Percentiles rank a stretch among this genome's conserved stretches.
These are phyloP conservation scores for Aquanectria penicillioides DNA, from an alignment of 2,329 filamentous ascomycete species.

Conservation along the genomic window DNA sequence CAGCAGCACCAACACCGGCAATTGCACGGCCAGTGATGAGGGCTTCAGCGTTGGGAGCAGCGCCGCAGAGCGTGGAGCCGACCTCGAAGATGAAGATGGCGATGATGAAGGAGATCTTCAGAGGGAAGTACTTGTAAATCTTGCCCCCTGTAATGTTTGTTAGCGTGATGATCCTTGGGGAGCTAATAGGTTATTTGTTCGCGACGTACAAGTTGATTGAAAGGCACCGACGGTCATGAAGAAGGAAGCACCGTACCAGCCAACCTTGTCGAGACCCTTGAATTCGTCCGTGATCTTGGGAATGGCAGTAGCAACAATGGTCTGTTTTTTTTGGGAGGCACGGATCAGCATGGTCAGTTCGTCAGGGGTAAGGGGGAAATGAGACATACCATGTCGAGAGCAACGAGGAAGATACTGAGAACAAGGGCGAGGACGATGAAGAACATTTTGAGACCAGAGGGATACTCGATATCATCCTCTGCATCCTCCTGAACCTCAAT, in stretches of 20 bases:
- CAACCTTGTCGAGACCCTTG: slow-evolving; percentile 61
- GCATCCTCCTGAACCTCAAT: slow-evolving; percentile 27
- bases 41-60: slow-evolving; percentile 56
- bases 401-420: slow-evolving; percentile 60
- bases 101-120: slow-evolving; percentile 60
- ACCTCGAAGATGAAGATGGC: slow-evolving; percentile 64
- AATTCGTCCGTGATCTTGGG: slow-evolving; percentile 66
- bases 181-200: background rate
- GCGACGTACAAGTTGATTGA: slow-evolving; percentile 53
- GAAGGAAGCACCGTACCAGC: slow-evolving; percentile 69
- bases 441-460: slow-evolving; percentile 49
- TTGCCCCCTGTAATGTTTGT: slow-evolving; percentile 53
- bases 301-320: slow-evolving; percentile 67
- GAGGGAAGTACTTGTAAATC: slow-evolving; percentile 61
- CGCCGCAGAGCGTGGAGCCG: slow-evolving; percentile 61
- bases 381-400: slow-evolving; percentile 56
- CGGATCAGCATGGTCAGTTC: slow-evolving; percentile 5
- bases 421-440: slow-evolving; percentile 59
- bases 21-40: slow-evolving; percentile 64
- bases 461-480: slow-evolving; percentile 49
- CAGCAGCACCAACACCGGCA: slow-evolving; percentile 58
- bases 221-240: slow-evolving; percentile 59
- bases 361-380: background rate
- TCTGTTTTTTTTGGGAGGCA: slow-evolving; percentile 47
- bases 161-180: background rate